Conservation (phyloP, 2,329 filamentous ascomycete species). For the Nemania sp. region DNA sequence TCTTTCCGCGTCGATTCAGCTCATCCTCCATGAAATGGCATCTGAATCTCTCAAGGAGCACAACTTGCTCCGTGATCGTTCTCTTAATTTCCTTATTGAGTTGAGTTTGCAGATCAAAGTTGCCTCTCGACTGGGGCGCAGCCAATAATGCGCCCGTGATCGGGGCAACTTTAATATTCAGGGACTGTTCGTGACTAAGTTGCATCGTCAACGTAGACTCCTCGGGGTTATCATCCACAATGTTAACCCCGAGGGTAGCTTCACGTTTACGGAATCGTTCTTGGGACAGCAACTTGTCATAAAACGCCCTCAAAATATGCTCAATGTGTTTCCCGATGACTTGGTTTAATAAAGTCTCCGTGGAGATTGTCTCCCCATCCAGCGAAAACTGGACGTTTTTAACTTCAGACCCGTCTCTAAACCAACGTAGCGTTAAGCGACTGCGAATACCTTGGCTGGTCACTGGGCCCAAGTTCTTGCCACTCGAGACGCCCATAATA, state of each 20-base stretch:
- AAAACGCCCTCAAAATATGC: slow-evolving; percentile 75
- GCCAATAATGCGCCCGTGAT: slow-evolving; percentile 82
- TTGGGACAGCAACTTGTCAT: slow-evolving; percentile 68
- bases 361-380: slow-evolving; percentile 74
- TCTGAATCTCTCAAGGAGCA: slow-evolving; percentile 70
- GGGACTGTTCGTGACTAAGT: slow-evolving; percentile 70
- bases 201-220: slow-evolving; percentile 77
- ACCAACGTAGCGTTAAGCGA: slow-evolving; percentile 79
- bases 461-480: slow-evolving; percentile 59
- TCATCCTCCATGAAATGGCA: slow-evolving; percentile 72
- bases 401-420: slow-evolving; percentile 82
- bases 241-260: slow-evolving; percentile 67
- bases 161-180: slow-evolving; percentile 77
- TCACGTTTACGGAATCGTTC: slow-evolving; percentile 71
- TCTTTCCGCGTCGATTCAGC: slow-evolving; percentile 69
- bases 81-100: slow-evolving; percentile 71
- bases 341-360: slow-evolving; percentile 78
- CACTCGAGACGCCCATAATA: slow-evolving; percentile 83
- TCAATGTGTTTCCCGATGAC: slow-evolving; percentile 82
- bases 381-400: slow-evolving; percentile 75
- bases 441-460: slow-evolving; percentile 62
- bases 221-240: slow-evolving; percentile 71
- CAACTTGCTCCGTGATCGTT: slow-evolving; percentile 67
- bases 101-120: slow-evolving; percentile 69
- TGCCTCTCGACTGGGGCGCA: slow-evolving; percentile 70